Conservation (phyloP, 345 rosid genomes). For the Salix exigua region DNA sequence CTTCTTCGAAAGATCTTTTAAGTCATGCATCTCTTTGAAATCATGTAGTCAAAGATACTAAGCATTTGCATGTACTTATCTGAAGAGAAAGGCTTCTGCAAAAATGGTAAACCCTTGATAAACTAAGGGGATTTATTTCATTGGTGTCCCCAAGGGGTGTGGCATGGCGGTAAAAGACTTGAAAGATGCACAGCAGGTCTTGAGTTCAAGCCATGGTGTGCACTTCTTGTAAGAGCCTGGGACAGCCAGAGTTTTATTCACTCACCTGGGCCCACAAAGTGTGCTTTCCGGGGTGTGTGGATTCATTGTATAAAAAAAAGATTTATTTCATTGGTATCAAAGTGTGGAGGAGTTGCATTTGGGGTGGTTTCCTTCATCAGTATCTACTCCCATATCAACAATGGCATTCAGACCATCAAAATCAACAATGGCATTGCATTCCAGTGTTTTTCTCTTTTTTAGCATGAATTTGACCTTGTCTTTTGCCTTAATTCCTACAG, state of each 20-base stretch:
- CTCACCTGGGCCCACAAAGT: too few species aligned
- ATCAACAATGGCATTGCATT: background rate
- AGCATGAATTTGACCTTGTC: background rate
- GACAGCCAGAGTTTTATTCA: too few species aligned
- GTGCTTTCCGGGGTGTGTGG: too few species aligned
- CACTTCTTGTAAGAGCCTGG: too few species aligned
- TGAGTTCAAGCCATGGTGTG: too few species aligned
- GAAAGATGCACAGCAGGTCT: too few species aligned
- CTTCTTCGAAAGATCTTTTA: background rate
- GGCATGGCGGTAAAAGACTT: too few species aligned
- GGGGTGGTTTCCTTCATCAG: background rate
- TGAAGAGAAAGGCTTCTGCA: background rate
- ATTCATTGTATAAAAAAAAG: too few species aligned
- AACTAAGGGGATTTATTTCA: background rate
- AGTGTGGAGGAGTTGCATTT: background rate
- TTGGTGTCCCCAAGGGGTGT: too few species aligned
- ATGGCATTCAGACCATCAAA: background rate
- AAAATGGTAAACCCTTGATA: background rate
- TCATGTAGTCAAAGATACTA: background rate
- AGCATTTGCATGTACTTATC: background rate
- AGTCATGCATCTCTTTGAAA: background rate
- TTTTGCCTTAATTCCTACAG: conserved; percentile 38
- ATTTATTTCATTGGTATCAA: background rate
- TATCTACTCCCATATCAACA: background rate
- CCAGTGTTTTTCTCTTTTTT: background rate